Evolutionary conservation across 352 stramenopile genomes (phyloP), one percentile per base, ranked within the genome.

Genomic region (Globisporangium camurandrum): DNA sequence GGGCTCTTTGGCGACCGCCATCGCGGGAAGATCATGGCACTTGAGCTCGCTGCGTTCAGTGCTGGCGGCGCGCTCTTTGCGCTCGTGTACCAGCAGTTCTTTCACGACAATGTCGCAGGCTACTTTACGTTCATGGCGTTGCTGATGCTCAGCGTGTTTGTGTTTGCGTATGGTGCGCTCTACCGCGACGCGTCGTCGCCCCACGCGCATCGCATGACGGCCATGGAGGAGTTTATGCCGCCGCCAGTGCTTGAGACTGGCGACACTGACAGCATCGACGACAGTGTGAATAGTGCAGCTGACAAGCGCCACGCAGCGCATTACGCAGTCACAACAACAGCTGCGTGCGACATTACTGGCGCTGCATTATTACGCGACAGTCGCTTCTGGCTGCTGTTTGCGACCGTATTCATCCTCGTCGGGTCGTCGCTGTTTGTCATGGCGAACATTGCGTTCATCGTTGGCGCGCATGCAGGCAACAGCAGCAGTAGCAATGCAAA

Each of bases 381-480:
- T 3, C 65, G 69, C 26, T 89, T 89, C 44, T 89, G 73, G 77
- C 30, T 86, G 36, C 56, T 91, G 26, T 88, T 91, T 37, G 45
- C 69, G 12, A 77, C 71, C 0, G 73, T 89, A 0, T 84, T 89
- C 38, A 79, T 92, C 28, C 53, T 87, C 26, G 75, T 92, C 30
- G 75, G 77, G 12, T 74, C 73, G 17, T 71, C 75, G 39, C 57
- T 92, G 8, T 89, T 92, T 51, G 60, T 92, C 37, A 87, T 91
- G 73, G 60, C 77, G 39, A 91, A 88, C 57, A 79, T 89, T 47
- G 67, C 73, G 9, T 92, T 92, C 63, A 81, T 89, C 39, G 73
- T 88, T 17, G 71, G 87, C 46, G 84, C 77, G 7, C 51, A 73
- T 4, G 53, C 51, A 7, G 75, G 75, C 12, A 56, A 60, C 0